Base-by-base conservation (phyloP, 2,329 filamentous ascomycete species). In the Hypoxylon sp. region DNA sequence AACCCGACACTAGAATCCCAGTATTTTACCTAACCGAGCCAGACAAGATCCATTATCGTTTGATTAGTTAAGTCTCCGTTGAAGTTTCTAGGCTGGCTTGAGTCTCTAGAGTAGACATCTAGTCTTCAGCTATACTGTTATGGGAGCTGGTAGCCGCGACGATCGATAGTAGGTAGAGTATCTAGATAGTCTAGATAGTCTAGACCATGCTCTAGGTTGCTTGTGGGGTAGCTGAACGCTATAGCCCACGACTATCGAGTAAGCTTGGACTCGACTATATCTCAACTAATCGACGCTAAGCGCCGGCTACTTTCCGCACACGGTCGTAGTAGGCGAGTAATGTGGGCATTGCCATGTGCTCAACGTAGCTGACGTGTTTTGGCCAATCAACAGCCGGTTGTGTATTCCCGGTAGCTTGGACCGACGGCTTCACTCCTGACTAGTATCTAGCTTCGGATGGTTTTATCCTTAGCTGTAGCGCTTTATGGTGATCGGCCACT, bases 141-240 rank as follows among this genome's bases (percentile, higher is more conserved):
- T 44, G 46, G 55, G 54, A 39, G 14, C 39, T 19, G 31, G 13
- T 19, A 14, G 48, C 39, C 48, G 54, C 17, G 22, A 37, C 11
- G 31, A 46, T 63, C 53, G 37, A 57, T 42, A 54, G 39, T 10
- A 37, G 29, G 17, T 9, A 58, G 46, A 47, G 37, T 19, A 31
- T 31, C 42, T 48, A 31, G 37, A 51, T 8, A 44, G 59, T 63
- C 64, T 67, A 59, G 64, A 63, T 8, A 44, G 59, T 67, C 64
- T 67, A 59, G 64, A 63, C 59, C 54, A 46, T 17, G 39, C 50
- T 22, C 48, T 39, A 6, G 42, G 33, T 51, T 22, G 9, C 52
- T 33, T 66, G 62, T 62, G 62, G 58, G 47, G 58, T 46, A 57
- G 54, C 59, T 54, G 63, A 61, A 54, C 39, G 46, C 44, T 33